Evolutionary conservation across 345 rosid species (phyloP).

Genomic region (Leavenworthia alabamica): DNA sequence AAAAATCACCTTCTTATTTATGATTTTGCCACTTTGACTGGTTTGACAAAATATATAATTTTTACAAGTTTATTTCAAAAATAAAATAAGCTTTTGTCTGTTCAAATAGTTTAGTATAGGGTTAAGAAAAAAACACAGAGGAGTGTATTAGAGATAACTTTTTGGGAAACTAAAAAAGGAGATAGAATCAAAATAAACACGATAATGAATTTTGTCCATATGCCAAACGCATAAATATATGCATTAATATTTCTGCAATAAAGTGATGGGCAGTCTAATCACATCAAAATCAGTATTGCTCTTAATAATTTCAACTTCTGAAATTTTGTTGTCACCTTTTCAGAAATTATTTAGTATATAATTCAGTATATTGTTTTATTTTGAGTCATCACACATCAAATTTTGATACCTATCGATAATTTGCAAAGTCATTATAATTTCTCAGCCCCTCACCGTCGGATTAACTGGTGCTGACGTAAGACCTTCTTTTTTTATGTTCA

Average conservation of each 20-base stretch:
- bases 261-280: constrained; percentile 47
- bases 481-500: background rate
- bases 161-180: constrained; percentile 31
- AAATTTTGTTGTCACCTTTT: constrained; percentile 18
- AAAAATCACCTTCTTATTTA: no score
- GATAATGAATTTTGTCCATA: constrained; percentile 32
- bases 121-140: background rate
- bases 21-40: background rate
- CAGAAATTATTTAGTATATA: constrained; percentile 13
- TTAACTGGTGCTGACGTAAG: background rate
- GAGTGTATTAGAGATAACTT: constrained; percentile 24
- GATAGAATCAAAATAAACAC: constrained; percentile 11
- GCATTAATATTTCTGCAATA: constrained; percentile 35
- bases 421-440: background rate
- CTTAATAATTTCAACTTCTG: constrained; percentile 32
- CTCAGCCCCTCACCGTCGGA: background rate
- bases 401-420: background rate
- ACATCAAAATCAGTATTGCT: constrained; percentile 45
- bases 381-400: background rate
- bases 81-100: background rate
- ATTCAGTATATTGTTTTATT: background rate
- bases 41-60: background rate
- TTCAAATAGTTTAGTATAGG: background rate
- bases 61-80: background rate
- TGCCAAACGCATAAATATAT: constrained; percentile 22